Conservation (phyloP, 768 basidiomycete species). For the Xerocomellus intermedius region DNA sequence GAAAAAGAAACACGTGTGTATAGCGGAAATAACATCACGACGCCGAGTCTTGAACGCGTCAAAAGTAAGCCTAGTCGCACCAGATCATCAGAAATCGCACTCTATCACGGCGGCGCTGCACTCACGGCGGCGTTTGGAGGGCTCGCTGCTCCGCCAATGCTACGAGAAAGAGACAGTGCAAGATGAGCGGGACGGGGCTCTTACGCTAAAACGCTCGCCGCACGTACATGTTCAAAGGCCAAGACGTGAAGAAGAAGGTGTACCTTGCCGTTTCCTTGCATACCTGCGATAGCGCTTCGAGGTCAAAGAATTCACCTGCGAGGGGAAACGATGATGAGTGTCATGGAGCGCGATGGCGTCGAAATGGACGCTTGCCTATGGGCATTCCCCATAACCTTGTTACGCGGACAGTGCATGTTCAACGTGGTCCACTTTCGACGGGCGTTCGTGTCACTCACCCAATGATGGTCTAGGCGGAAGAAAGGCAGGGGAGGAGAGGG, state of each 20-base stretch:
- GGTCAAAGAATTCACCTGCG: slow-evolving; percentile 68
- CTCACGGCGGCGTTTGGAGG: slow-evolving; percentile 71
- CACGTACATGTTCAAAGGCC: slow-evolving; percentile 69
- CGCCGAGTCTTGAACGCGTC: too few relatives aligned
- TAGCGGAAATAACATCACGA: neutral
- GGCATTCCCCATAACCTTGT: slow-evolving; percentile 68
- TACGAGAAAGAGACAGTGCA: neutral
- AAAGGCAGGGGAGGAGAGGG: neutral
- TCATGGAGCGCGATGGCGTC: neutral
- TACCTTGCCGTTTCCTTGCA: slow-evolving; percentile 60
- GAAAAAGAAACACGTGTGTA: neutral
- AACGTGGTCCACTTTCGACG: neutral
- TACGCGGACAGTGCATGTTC: neutral
- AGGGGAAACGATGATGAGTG: neutral
- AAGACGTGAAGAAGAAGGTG: slow-evolving; percentile 75
- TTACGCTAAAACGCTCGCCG: neutral
- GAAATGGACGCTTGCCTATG: slow-evolving; percentile 44
- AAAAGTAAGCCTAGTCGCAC: slow-evolving; percentile 25
- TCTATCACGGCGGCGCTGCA: neutral
- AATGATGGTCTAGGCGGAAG: slow-evolving; percentile 47
- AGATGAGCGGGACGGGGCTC: neutral
- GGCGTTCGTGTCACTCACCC: slow-evolving; percentile 41
- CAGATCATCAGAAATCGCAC: neutral
- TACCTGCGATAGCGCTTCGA: slow-evolving; percentile 56
- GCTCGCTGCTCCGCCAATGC: slow-evolving; percentile 67